These are phyloP conservation scores for Allium fistulosum DNA, from an alignment of 106 monocot genomes.

Conservation along the genomic window DNA sequence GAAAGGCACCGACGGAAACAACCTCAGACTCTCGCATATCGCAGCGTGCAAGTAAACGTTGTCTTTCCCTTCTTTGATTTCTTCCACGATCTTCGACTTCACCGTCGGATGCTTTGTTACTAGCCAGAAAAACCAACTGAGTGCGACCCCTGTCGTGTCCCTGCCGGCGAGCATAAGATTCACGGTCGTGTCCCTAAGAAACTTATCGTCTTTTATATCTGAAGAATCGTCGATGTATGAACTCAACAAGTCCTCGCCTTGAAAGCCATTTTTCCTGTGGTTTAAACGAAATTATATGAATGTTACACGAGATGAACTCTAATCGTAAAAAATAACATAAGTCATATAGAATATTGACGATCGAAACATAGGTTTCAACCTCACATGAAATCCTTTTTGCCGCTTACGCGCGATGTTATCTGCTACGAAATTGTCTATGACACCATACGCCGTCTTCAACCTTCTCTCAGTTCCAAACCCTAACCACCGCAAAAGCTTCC, in stretches of 20 bases:
- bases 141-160: conserved; percentile 24
- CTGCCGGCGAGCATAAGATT: conserved; percentile 28
- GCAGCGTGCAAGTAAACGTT: conserved; percentile 49
- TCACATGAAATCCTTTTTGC: neutral
- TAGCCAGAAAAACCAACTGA: conserved; percentile 59
- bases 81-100: conserved; percentile 41
- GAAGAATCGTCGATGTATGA: neutral
- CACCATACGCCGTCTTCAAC: neutral
- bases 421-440: conserved; percentile 8
- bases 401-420: neutral
- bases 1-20: conserved; percentile 58
- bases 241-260: neutral
- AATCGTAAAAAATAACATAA: neutral
- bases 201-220: neutral
- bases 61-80: conserved; percentile 11
- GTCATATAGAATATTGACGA: neutral
- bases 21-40: conserved; percentile 39
- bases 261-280: no score
- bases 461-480: conserved; percentile 10
- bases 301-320: no score
- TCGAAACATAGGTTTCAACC: neutral
- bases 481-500: conserved; percentile 14
- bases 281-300: no score
- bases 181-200: neutral
- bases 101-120: conserved; percentile 36